Evolutionary conservation across 2,329 filamentous ascomycete genomes (phyloP).

Genomic region (Cercospora canescens): DNA sequence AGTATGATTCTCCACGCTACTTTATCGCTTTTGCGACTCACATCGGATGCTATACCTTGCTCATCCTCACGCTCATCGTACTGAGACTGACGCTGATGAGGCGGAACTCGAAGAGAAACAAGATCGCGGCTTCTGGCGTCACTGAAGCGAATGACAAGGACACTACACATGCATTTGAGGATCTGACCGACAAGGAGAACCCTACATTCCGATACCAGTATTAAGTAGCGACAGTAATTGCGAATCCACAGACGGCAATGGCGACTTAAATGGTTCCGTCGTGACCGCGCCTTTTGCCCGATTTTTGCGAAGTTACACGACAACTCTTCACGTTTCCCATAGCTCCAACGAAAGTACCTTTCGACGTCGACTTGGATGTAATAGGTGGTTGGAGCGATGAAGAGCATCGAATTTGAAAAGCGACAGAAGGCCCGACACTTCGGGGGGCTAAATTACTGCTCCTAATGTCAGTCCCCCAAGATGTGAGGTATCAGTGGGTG

Average conservation of each 20-base stretch:
- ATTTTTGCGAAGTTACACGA: too few relatives aligned
- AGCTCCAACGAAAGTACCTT: too few relatives aligned
- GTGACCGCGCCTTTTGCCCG: too few relatives aligned
- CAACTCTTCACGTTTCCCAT: too few relatives aligned
- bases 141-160: conserved; percentile 30
- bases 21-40: conserved; percentile 70
- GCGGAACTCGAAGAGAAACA: conserved; percentile 44
- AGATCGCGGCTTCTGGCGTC: conserved; percentile 26
- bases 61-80: conserved; percentile 45
- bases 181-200: conserved; percentile 36
- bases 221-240: conserved; percentile 38
- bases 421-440: too few relatives aligned
- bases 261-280: too few relatives aligned
- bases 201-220: conserved; percentile 19
- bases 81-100: conserved; percentile 43
- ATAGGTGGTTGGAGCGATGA: too few relatives aligned
- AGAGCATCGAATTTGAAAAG: too few relatives aligned
- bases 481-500: too few relatives aligned
- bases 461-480: too few relatives aligned
- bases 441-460: too few relatives aligned
- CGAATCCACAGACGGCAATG: neutral
- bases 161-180: conserved; percentile 34
- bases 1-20: conserved; percentile 63
- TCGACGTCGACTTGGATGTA: too few relatives aligned
- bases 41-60: conserved; percentile 65